Conservation (phyloP, 495 filamentous ascomycete species). For the Penicillium verhagenii region DNA sequence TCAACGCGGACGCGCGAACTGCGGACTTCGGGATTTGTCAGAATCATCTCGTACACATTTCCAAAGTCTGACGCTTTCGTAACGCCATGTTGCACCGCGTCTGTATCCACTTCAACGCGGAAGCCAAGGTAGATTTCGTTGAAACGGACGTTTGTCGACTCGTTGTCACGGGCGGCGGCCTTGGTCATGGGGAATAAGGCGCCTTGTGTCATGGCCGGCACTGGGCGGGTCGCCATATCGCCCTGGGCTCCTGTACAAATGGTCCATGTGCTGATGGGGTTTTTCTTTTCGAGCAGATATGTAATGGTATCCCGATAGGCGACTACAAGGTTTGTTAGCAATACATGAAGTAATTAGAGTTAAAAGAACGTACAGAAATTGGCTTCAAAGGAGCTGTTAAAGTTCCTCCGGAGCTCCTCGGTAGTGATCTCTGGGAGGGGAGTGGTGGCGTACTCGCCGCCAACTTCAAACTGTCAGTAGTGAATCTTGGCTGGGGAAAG, state of each 20-base stretch:
- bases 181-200: conserved; percentile 35
- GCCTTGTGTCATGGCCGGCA: conserved; percentile 36
- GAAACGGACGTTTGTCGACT: conserved; percentile 36
- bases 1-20: neutral
- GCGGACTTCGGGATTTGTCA: neutral
- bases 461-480: conserved; percentile 18
- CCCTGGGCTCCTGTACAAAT: conserved; percentile 39
- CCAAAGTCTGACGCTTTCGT: neutral
- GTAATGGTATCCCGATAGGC: conserved; percentile 39
- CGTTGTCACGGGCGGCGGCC: conserved; percentile 33
- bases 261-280: conserved; percentile 32
- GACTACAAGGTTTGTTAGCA: conserved; percentile 20
- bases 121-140: conserved; percentile 37
- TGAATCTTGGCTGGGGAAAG: neutral
- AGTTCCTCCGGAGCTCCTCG: conserved; percentile 24
- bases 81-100: conserved; percentile 14
- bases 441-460: conserved; percentile 26
- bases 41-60: neutral
- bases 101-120: conserved; percentile 35
- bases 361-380: conserved; percentile 36
- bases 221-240: conserved; percentile 24
- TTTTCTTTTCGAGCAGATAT: conserved; percentile 38
- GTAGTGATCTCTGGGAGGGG: conserved; percentile 27
- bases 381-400: conserved; percentile 35
- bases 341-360: neutral